Evolutionary conservation across 352 stramenopile species (phyloP).

Genomic region (Phytophthora cryptogea): DNA sequence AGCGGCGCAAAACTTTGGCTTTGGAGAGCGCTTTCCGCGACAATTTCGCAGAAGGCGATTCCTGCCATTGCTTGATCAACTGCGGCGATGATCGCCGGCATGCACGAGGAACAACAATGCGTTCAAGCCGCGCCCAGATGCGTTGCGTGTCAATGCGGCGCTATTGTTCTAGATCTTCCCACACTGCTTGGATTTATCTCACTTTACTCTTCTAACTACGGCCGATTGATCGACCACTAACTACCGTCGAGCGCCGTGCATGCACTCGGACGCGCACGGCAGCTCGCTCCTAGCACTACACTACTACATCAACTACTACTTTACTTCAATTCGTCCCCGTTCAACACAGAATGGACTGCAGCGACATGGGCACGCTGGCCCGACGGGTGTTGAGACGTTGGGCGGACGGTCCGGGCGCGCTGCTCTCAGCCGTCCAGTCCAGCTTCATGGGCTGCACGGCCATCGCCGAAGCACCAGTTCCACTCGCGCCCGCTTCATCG

Average conservation of each 20-base stretch:
- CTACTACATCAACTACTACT: conserved; percentile 25
- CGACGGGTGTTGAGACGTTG: conserved; percentile 45
- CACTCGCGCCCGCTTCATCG: conserved; percentile 44
- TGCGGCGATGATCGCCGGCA: too few relatives aligned
- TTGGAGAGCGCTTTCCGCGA: not conserved
- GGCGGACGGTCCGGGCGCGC: conserved; percentile 5
- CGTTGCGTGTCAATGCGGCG: conserved; percentile 18
- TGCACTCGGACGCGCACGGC: conserved; percentile 1
- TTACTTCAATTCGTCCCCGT: not conserved
- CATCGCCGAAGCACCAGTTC: conserved; percentile 19
- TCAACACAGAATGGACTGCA: conserved; percentile 79
- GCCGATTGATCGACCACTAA: not conserved
- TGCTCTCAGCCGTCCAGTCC: conserved; percentile 16
- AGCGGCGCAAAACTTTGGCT: conserved; percentile 19
- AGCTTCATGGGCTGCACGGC: conserved; percentile 9
- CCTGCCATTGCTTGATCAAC: too few relatives aligned
- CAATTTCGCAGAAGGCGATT: not conserved
- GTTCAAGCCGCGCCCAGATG: too few relatives aligned
- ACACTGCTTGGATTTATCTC: conserved; percentile 12
- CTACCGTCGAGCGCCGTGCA: not conserved
- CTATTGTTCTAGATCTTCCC: conserved; percentile 28
- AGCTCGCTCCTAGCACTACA: conserved; percentile 11
- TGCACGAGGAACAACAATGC: too few relatives aligned
- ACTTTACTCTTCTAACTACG: conserved; percentile 7
- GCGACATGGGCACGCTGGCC: conserved; percentile 59